Evolutionary conservation across 768 basidiomycete genomes (phyloP), one percentile per base, ranked within the genome.

Genomic region (Lactarius akahatsu): DNA sequence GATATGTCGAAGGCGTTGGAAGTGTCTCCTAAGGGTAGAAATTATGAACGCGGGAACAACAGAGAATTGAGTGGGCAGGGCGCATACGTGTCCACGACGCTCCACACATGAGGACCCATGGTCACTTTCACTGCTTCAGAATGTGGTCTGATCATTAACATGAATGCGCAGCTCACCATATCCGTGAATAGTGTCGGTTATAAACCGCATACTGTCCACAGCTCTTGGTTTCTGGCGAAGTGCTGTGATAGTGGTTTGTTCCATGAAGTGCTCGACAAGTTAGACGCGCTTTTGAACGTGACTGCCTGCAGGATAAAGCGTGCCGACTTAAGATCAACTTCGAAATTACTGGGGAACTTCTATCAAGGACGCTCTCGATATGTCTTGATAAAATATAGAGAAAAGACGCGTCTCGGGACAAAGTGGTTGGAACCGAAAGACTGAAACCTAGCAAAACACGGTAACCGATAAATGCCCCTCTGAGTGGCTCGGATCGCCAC

Each of bases 1-100:
- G 71, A 94, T 83, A 63, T 82, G 76, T 38, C 92, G 81, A 55
- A 94, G 79, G 2, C 92, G 82, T 71, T 94, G 92, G 71, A 94
- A 93, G 57, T 91, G 87, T 63, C 79, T 81, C 9, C 89, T 91
- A 18, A 10, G 40, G 47, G 20, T 4, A 40, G 26, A 67, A 30
- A 45, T 20, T 9, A 43, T 34, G 34, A 54, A 52, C 8, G 36
- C 4, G 26, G 23, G 28, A 2, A 13, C 26, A 5, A 16, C 20
- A 20, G 23, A 20, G 40, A 28, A 43, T 13, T 30, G 23, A 8
- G 23, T 10, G n/a, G 26, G 36, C 32, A 72, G 62, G 67, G 38
- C 47, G 76, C 85, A 45, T 77, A 91, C 90, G 89, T 90, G 71
- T 92, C 89, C 58, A 92, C 88, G 55, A 91, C 78, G 0, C 73